Evolutionary conservation across 2,329 filamentous ascomycete species (phyloP), one percentile per base, ranked within the genome.

Genomic region (Hirsutella rhossiliensis): DNA sequence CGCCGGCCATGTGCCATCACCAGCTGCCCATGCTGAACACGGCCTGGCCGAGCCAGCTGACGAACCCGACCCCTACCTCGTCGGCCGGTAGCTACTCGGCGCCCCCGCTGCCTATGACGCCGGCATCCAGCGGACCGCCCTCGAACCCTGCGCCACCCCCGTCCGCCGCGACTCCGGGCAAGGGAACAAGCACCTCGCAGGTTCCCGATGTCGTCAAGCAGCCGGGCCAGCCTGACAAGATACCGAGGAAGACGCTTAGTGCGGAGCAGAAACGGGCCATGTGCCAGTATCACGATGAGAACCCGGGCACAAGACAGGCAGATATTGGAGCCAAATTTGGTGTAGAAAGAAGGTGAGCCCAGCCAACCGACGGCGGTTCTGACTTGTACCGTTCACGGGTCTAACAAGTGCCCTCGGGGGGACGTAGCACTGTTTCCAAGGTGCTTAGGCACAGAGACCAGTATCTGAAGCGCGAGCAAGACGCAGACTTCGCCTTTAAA

Each of bases 321-420:
- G 90, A 97, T 58, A 98, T 98, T 65, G 92, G 92, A 65, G 84
- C 82, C 47, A 80, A 88, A 60, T 98, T 98, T 66, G 90, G 89
- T 31, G 92, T 98, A 43, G 92, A 98, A 68, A 73, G 92, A 82
- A 97, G 92, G 92, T 97, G 80, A 62, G 68, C 46, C 19, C 4
- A 29, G 9, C 5, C 15, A 27, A 27, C 23, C 23, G 9, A 27
- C 5, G 23, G 9, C 23, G 23, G 23, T 9, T 27, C 9, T 27
- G 23, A 27, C 9, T 9, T 9, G 6, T 7, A 6, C 23, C 9
- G 23, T 27, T 27, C n/a, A 27, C 5, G 20, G 15, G 27, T 17
- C 31, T 34, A 12, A 34, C 12, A 34, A 7, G 31, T 4, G 31
- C 13, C 11, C 5, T 19, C 18, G 15, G 34, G 34, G 32, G n/a